A percentile compares a stretch with the other conserved stretches of the same genome.
Evolutionary conservation across 2,329 filamentous ascomycete species (phyloP).

Genomic region (Colletotrichum spinosum): DNA sequence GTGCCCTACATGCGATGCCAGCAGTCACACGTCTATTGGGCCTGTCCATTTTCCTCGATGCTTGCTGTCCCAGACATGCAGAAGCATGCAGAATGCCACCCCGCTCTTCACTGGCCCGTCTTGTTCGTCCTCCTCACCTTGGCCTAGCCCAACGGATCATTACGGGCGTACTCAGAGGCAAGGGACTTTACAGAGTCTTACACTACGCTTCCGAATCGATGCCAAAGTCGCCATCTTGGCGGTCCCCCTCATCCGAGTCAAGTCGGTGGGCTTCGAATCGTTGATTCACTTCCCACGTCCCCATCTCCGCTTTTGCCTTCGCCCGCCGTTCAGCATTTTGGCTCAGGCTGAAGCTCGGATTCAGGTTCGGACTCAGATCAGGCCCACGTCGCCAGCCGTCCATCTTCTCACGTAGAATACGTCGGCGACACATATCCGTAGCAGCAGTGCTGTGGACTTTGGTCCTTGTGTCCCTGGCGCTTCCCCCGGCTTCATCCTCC

Average conservation of each 20-base stretch:
- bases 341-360: neutral
- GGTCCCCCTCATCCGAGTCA: too few relatives aligned
- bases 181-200: constrained; percentile 30
- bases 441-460: too few relatives aligned
- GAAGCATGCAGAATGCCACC: constrained; percentile 30
- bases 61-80: constrained; percentile 20
- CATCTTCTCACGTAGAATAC: too few relatives aligned
- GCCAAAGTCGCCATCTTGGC: too few relatives aligned
- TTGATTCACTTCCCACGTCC: neutral
- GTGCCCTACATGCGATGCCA: neutral
- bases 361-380: too few relatives aligned
- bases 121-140: constrained; percentile 12
- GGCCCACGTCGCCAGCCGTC: neutral
- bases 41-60: neutral
- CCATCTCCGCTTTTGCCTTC: neutral
- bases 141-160: constrained; percentile 11
- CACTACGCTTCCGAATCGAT: neutral
- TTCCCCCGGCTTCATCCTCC: constrained; percentile 1
- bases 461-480: too few relatives aligned
- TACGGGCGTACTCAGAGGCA: constrained; percentile 35
- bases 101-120: constrained; percentile 17
- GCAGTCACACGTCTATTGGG: constrained; percentile 13
- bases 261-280: too few relatives aligned
- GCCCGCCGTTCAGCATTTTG: too few relatives aligned
- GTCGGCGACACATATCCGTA: too few relatives aligned